These are phyloP conservation scores for Hirschioporus abietinus DNA, from an alignment of 768 basidiomycete species.

Conservation along the genomic window DNA sequence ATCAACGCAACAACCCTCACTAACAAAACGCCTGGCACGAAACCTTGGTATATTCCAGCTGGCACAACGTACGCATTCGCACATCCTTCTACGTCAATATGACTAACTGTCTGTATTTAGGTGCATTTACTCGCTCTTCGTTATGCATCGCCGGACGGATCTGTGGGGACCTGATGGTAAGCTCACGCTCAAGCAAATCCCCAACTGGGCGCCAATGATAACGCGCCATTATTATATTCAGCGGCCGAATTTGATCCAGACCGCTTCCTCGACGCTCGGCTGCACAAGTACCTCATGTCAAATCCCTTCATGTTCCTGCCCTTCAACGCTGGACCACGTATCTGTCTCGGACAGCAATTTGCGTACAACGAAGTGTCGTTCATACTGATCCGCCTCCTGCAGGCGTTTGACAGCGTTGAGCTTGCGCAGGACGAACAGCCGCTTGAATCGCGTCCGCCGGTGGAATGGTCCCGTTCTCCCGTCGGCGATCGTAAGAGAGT, in stretches of 20 bases:
- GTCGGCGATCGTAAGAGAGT: slow-evolving; percentile 27
- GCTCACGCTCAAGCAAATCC: slow-evolving; percentile 6
- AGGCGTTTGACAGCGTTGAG: slow-evolving; percentile 38
- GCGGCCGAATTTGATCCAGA: slow-evolving; percentile 53
- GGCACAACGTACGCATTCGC: slow-evolving; percentile 22
- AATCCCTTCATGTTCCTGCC: slow-evolving; percentile 69
- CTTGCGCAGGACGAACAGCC: slow-evolving; percentile 34
- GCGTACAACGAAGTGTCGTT: slow-evolving; percentile 53
- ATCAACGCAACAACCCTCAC: slow-evolving; percentile 20
- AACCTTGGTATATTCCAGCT: slow-evolving; percentile 28
- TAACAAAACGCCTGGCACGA: slow-evolving; percentile 14
- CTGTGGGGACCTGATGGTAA: slow-evolving; percentile 67
- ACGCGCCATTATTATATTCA: slow-evolving; percentile 6
- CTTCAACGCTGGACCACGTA: slow-evolving; percentile 63
- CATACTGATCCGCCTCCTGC: slow-evolving; percentile 47
- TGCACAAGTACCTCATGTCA: slow-evolving; percentile 44
- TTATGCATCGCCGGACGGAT: slow-evolving; percentile 59
- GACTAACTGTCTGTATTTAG: slow-evolving; percentile 18
- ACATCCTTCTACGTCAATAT: neutral
- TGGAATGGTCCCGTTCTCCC: slow-evolving; percentile 26
- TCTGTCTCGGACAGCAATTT: slow-evolving; percentile 55
- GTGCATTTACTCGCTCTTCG: slow-evolving; percentile 39
- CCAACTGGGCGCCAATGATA: neutral
- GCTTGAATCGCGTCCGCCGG: slow-evolving; percentile 23
- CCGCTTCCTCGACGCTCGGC: slow-evolving; percentile 54